A percentile compares a stretch with the other conserved stretches of the same genome.
These are phyloP conservation scores for Geotrichum citri-aurantii DNA, from an alignment of 1,139 yeast genomes.

Conservation along the genomic window DNA sequence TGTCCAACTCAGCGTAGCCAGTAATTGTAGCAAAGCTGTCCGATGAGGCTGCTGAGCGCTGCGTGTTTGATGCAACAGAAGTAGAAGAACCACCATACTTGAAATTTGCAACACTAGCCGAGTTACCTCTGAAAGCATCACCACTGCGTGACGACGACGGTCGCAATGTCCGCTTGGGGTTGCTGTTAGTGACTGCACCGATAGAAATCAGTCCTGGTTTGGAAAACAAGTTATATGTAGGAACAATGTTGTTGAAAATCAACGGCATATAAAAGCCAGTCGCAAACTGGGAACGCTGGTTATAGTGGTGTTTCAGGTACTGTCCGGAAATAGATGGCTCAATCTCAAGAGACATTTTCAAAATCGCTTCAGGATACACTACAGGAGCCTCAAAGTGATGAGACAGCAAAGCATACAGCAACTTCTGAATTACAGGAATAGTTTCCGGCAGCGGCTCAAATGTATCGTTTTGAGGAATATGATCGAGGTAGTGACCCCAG, in stretches of 20 bases:
- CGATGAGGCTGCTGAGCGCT: conserved; percentile 29
- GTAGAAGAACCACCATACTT: conserved; percentile 9
- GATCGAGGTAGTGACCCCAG: conserved; percentile 64
- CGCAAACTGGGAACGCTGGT: conserved; percentile 45
- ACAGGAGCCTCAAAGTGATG: conserved; percentile 29
- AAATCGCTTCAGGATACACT: conserved; percentile 25
- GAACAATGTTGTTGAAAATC: conserved; percentile 50
- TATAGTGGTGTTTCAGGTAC: conserved; percentile 39
- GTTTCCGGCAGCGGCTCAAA: conserved; percentile 30
- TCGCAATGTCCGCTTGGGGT: conserved; percentile 21
- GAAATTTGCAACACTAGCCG: background rate
- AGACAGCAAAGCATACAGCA: conserved; percentile 36
- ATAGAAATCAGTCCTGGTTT: conserved; percentile 42
- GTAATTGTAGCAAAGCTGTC: conserved; percentile 37
- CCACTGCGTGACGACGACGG: conserved; percentile 17
- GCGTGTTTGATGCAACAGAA: conserved; percentile 6
- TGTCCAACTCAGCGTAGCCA: conserved; percentile 37
- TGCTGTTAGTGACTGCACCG: conserved; percentile 14
- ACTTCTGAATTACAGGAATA: conserved; percentile 32
- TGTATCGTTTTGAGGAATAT: conserved; percentile 40
- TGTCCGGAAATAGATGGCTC: conserved; percentile 45
- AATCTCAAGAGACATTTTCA: conserved; percentile 41
- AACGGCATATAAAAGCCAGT: conserved; percentile 58
- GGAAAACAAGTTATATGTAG: conserved; percentile 52
- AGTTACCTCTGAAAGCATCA: conserved; percentile 9